Percentiles rank a stretch among this genome's conserved stretches.
phyloP scores from a whole-genome alignment of 163 green algal genomes.

The Dunaliella salina region DNA sequence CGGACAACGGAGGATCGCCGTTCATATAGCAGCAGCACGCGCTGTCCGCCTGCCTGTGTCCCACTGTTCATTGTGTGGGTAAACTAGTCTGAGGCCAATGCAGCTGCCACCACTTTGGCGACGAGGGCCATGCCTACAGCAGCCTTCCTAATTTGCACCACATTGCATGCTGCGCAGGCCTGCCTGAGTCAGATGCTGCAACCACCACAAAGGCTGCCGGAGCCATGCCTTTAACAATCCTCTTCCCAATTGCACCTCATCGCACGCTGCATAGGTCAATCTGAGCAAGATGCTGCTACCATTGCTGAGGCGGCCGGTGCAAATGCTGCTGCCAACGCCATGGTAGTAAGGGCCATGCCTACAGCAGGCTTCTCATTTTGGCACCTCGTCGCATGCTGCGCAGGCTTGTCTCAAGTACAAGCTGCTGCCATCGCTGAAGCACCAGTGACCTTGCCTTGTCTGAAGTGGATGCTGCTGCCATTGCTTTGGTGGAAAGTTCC shows the following conservation, averaged over 20 bases:
- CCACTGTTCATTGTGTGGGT: too few species aligned
- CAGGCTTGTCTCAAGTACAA: not conserved
- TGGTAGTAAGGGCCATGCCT: not conserved
- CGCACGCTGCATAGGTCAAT: not conserved
- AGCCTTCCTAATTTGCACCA: too few species aligned
- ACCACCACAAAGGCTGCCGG: not conserved
- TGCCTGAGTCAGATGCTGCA: too few species aligned
- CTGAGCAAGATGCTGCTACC: not conserved
- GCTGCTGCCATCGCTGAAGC: slow-evolving; percentile 6
- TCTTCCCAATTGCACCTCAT: too few species aligned
- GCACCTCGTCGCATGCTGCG: not conserved
- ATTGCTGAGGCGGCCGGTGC: slow-evolving; percentile 6
- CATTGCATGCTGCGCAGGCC: not conserved
- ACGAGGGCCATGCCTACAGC: not conserved
- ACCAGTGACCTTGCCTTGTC: not conserved
- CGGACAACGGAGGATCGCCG: too few species aligned
- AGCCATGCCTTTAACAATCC: not conserved
- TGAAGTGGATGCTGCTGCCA: too few species aligned
- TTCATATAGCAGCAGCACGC: too few species aligned
- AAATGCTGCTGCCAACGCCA: slow-evolving; percentile 2
- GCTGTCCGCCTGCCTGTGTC: too few species aligned
- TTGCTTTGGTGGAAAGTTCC: too few species aligned
- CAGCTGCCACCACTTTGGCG: not conserved
- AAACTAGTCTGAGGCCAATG: not conserved
- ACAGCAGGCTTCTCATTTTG: too few species aligned